Evolutionary conservation across 768 basidiomycete genomes (phyloP).

Genomic region (Exsudoporus frostii): DNA sequence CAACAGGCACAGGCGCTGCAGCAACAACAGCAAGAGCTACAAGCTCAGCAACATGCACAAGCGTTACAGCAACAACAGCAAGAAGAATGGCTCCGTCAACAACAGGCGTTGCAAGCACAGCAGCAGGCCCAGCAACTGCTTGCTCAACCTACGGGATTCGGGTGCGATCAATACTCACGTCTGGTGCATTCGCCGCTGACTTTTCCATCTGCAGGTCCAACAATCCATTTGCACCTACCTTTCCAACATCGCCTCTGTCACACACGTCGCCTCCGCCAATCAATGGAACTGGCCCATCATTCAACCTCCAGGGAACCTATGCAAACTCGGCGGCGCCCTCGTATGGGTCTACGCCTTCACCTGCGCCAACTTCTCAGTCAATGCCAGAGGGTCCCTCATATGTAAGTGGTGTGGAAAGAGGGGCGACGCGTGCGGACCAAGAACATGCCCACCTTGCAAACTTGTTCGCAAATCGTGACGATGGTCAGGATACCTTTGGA

Average conservation of each 20-base stretch:
- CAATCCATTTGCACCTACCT: slow-evolving; percentile 82
- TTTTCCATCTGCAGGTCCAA: slow-evolving; percentile 63
- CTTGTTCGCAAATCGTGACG: slow-evolving; percentile 85
- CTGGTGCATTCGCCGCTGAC: slow-evolving; percentile 17
- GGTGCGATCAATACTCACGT: slow-evolving; percentile 40
- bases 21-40: slow-evolving; percentile 54
- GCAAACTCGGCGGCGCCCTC: slow-evolving; percentile 38
- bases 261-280: slow-evolving; percentile 35
- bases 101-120: slow-evolving; percentile 49
- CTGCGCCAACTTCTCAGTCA: slow-evolving; percentile 39
- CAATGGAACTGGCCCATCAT: slow-evolving; percentile 44
- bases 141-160: slow-evolving; percentile 71
- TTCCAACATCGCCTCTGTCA: slow-evolving; percentile 29
- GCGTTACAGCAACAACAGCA: slow-evolving; percentile 47
- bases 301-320: slow-evolving; percentile 72
- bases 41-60: slow-evolving; percentile 36
- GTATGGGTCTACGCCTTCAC: slow-evolving; percentile 38
- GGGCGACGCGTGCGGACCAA: slow-evolving; percentile 55
- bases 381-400: slow-evolving; percentile 33
- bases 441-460: slow-evolving; percentile 71
- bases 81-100: slow-evolving; percentile 60
- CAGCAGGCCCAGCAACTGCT: slow-evolving; percentile 47
- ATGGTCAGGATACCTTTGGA: slow-evolving; percentile 94
- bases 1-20: slow-evolving; percentile 39
- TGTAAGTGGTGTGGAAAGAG: slow-evolving; percentile 14